Percentiles rank a stretch among this genome's conserved stretches.
Conservation (phyloP, 352 stramenopile genomes). For the Phytophthora foliorum region DNA sequence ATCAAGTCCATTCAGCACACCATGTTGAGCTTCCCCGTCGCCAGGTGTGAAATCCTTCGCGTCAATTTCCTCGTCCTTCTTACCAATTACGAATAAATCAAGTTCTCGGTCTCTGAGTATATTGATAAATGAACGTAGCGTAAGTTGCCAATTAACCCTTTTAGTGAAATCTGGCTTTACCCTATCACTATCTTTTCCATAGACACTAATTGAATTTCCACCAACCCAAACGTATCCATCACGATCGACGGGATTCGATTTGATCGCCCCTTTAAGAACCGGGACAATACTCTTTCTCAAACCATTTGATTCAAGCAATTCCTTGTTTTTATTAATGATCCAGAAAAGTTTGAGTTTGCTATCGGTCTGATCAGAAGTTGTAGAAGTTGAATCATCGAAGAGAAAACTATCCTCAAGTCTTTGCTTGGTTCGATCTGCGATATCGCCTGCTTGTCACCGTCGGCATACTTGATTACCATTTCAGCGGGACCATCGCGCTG, state of each 20-base stretch:
- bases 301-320: conserved; percentile 19
- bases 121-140: conserved; percentile 13
- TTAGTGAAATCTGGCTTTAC: conserved; percentile 11
- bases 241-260: conserved; percentile 12
- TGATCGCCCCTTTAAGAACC: conserved; percentile 11
- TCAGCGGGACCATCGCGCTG: no score
- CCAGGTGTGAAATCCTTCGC: conserved; percentile 7
- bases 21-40: no score
- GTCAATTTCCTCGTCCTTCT: conserved; percentile 7
- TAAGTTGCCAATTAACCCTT: conserved; percentile 17
- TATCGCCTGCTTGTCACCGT: no score
- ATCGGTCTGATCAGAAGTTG: conserved; percentile 13
- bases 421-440: conserved; percentile 5
- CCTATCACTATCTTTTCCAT: conserved; percentile 9
- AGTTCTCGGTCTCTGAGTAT: conserved; percentile 15
- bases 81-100: conserved; percentile 1
- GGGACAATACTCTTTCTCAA: conserved; percentile 13
- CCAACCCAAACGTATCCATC: conserved; percentile 15
- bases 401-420: conserved; percentile 13
- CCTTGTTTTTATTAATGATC: conserved; percentile 18
- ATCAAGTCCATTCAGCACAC: conserved; percentile 19
- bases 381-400: conserved; percentile 24
- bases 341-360: conserved; percentile 6
- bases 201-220: conserved; percentile 6
- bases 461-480: not conserved